phyloP scores from a whole-genome alignment of 2,329 filamentous ascomycete genomes.

The Aureobasidium sp. region DNA sequence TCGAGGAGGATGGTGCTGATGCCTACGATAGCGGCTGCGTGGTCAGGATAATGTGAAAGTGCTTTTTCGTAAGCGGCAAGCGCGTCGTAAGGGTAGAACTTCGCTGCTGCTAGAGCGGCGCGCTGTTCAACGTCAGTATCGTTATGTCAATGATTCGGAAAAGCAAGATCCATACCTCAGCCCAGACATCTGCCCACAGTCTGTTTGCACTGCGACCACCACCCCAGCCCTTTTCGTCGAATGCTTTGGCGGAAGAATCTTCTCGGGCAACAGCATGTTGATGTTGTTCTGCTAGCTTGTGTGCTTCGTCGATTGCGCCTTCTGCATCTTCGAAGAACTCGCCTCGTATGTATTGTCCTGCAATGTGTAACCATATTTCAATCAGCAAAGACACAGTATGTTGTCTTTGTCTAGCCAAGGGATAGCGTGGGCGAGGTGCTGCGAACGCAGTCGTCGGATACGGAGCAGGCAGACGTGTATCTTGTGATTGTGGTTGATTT shows the following conservation, averaged over 20 bases:
- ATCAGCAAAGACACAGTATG: slow-evolving; percentile 69
- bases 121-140: slow-evolving; percentile 50
- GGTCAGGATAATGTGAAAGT: slow-evolving; percentile 81
- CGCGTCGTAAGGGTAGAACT: slow-evolving; percentile 71
- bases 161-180: slow-evolving; percentile 69
- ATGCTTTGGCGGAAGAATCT: slow-evolving; percentile 66
- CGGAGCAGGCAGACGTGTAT: slow-evolving; percentile 46
- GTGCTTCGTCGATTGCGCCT: slow-evolving; percentile 84
- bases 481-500: slow-evolving; percentile 47
- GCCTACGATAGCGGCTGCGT: slow-evolving; percentile 82
- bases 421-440: slow-evolving; percentile 53
- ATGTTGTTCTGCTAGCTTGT: slow-evolving; percentile 75
- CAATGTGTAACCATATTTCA: slow-evolving; percentile 91
- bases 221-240: slow-evolving; percentile 78
- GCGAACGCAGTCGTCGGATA: slow-evolving; percentile 39
- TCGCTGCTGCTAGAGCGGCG: slow-evolving; percentile 71
- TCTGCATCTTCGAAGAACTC: slow-evolving; percentile 82
- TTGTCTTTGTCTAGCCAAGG: slow-evolving; percentile 56
- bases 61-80: slow-evolving; percentile 85
- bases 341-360: slow-evolving; percentile 87
- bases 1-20: slow-evolving; percentile 89
- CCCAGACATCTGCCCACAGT: slow-evolving; percentile 84
- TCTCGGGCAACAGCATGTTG: slow-evolving; percentile 73
- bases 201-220: slow-evolving; percentile 84
- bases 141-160: background rate